Conservation (phyloP, 495 filamentous ascomycete species). For the Penicillium nucicola region DNA sequence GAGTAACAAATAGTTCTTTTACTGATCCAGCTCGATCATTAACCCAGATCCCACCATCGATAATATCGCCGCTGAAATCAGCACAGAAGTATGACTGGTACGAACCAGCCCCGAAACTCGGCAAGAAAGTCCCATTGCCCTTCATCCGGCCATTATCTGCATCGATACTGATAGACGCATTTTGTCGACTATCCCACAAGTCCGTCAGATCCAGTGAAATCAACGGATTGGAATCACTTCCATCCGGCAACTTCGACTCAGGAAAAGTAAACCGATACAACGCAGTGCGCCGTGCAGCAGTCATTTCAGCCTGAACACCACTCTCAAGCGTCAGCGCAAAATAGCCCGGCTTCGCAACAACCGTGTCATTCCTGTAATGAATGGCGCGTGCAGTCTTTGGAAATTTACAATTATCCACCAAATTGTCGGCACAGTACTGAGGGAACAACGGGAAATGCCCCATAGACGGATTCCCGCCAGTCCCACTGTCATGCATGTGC, state of each 20-base stretch:
- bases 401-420: constrained; percentile 60
- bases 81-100: constrained; percentile 67
- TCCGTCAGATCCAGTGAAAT: constrained; percentile 66
- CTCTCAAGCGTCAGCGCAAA: constrained; percentile 60
- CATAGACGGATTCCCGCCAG: constrained; percentile 63
- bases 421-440: constrained; percentile 58
- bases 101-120: constrained; percentile 65
- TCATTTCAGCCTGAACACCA: constrained; percentile 66
- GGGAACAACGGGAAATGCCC: constrained; percentile 72
- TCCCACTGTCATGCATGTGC: constrained; percentile 66
- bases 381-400: constrained; percentile 46
- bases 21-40: constrained; percentile 57
- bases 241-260: constrained; percentile 35
- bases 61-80: constrained; percentile 58
- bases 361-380: constrained; percentile 46
- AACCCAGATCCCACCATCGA: constrained; percentile 63
- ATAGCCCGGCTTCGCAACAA: constrained; percentile 63
- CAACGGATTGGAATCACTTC: constrained; percentile 45
- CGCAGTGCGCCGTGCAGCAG: constrained; percentile 58
- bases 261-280: constrained; percentile 70
- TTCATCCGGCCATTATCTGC: constrained; percentile 59
- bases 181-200: constrained; percentile 60
- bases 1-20: constrained; percentile 55
- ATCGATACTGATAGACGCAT: constrained; percentile 58
- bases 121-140: constrained; percentile 62